A percentile compares a stretch with the other conserved stretches of the same genome.
Conservation (phyloP, 2,329 filamentous ascomycete genomes). For the Penicillium sp. region DNA sequence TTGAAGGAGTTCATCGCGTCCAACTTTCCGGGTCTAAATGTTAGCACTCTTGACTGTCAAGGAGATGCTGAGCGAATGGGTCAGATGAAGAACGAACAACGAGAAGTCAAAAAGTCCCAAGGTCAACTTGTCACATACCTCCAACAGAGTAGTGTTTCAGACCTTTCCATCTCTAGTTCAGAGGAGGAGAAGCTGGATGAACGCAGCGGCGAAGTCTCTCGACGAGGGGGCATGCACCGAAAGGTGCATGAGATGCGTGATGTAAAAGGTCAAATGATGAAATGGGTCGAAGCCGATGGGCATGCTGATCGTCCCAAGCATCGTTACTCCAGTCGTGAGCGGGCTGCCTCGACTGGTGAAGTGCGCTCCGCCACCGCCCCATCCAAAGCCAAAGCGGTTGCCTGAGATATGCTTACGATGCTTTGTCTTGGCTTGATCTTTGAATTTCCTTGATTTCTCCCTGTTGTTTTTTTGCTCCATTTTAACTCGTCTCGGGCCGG, state of each 20-base stretch:
- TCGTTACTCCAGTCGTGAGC: conserved; percentile 16
- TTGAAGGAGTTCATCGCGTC: conserved; percentile 68
- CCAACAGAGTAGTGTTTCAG: conserved; percentile 50
- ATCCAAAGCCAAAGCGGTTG: neutral
- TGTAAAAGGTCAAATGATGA: conserved; percentile 37
- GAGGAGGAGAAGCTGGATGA: conserved; percentile 61
- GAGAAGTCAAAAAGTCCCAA: conserved; percentile 68
- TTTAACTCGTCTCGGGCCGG: conserved; percentile 13
- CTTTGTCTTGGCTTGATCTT: neutral
- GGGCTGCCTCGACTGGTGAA: conserved; percentile 15
- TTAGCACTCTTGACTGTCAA: conserved; percentile 72
- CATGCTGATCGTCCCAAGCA: conserved; percentile 22
- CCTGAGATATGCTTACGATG: neutral
- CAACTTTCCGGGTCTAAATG: conserved; percentile 75
- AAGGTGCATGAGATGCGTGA: conserved; percentile 40
- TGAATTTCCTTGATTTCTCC: neutral
- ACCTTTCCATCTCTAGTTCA: conserved; percentile 53
- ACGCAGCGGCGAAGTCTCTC: conserved; percentile 26
- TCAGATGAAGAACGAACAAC: conserved; percentile 74
- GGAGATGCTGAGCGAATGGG: conserved; percentile 69
- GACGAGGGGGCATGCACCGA: conserved; percentile 29
- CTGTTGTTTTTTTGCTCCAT: neutral
- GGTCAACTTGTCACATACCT: conserved; percentile 56
- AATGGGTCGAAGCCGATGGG: conserved; percentile 35
- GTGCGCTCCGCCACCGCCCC: neutral